phyloP scores from a whole-genome alignment of 768 basidiomycete species.

The Pleurotus cornucopiae region DNA sequence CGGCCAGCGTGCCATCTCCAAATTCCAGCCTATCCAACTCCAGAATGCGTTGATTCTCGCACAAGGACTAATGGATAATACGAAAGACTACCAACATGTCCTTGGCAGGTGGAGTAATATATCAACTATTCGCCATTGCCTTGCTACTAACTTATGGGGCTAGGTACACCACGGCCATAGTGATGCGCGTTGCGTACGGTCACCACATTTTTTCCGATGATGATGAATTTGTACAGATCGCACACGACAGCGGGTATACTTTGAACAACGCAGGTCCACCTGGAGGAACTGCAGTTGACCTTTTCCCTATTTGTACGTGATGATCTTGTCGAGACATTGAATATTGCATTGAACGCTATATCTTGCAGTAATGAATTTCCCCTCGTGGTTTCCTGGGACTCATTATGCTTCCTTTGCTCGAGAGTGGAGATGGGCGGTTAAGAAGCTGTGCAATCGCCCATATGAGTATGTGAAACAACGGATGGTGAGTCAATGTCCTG shows the following conservation, averaged over 20 bases:
- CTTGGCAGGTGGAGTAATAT: slow-evolving; percentile 20
- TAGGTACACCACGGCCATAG: slow-evolving; percentile 13
- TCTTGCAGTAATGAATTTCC: neutral
- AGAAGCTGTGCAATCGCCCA: neutral
- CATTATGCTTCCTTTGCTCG: slow-evolving; percentile 1
- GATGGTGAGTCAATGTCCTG: neutral
- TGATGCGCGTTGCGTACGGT: slow-evolving; percentile 14
- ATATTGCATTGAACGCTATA: neutral
- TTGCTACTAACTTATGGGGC: neutral
- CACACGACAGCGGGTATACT: slow-evolving; percentile 1
- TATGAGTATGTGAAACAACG: neutral
- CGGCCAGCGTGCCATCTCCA: neutral
- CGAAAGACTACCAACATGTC: slow-evolving; percentile 17
- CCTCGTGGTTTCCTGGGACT: slow-evolving; percentile 6
- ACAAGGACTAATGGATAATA: slow-evolving; percentile 8
- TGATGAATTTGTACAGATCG: slow-evolving; percentile 13
- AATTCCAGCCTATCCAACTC: slow-evolving; percentile 8
- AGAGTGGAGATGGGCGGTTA: neutral
- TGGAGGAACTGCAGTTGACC: slow-evolving; percentile 14
- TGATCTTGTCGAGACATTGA: neutral
- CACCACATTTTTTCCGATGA: slow-evolving; percentile 14
- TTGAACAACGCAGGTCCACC: slow-evolving; percentile 8
- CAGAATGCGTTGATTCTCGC: slow-evolving; percentile 17
- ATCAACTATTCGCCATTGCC: neutral
- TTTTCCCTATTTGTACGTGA: slow-evolving; percentile 15